A percentile compares a stretch with the other conserved stretches of the same genome.
Conservation (phyloP, 331 rosid genomes). For the Malus hybrid region DNA sequence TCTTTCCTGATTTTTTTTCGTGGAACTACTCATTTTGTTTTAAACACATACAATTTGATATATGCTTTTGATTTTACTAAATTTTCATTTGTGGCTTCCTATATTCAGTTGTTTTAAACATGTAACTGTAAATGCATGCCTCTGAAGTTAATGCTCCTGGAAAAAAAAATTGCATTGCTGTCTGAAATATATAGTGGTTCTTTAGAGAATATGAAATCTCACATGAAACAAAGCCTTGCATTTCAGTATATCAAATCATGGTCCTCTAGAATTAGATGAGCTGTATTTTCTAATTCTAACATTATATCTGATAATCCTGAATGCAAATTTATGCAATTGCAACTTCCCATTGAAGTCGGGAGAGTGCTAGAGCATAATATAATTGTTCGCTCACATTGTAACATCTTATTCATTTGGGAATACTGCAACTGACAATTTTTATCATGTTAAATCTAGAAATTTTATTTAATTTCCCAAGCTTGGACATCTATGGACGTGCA, state of each 20-base stretch:
- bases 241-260: neutral
- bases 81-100: neutral
- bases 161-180: neutral
- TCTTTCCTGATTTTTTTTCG: conserved; percentile 1
- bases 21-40: neutral
- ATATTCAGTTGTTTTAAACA: neutral
- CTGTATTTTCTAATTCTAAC: neutral
- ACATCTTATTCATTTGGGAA: neutral
- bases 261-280: neutral
- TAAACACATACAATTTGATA: neutral
- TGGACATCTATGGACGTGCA: neutral
- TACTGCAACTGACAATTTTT: neutral
- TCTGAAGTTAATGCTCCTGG: neutral
- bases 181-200: neutral
- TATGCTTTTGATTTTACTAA: neutral
- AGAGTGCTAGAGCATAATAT: neutral
- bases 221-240: neutral
- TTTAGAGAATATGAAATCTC: neutral
- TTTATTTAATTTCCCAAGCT: neutral
- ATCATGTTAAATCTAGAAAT: neutral
- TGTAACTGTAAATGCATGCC: neutral
- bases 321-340: neutral
- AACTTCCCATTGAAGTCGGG: neutral
- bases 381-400: neutral
- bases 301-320: neutral